Percentiles rank a stretch among this genome's conserved stretches.
Conservation (phyloP, 352 stramenopile genomes). For the Phytophthora colocasiae region DNA sequence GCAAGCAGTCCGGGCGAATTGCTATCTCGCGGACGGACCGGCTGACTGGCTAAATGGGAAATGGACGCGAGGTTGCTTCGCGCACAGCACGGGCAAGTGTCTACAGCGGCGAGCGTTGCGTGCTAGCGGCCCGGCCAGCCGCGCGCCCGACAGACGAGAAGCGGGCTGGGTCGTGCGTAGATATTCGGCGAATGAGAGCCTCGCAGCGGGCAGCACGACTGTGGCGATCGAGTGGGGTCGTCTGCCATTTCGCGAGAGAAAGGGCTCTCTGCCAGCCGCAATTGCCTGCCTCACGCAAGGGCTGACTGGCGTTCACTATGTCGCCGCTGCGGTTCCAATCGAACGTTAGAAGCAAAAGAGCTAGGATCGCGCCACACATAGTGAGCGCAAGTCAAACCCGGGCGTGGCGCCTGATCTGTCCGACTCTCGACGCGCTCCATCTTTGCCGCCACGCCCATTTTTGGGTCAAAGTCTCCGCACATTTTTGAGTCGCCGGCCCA, state of each 20-base stretch:
- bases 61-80: conserved; percentile 18
- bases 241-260: conserved; percentile 3
- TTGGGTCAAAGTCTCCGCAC: conserved; percentile 9
- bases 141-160: conserved; percentile 31
- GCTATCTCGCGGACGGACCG: conserved; percentile 4
- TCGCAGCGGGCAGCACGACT: conserved; percentile 13
- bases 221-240: neutral
- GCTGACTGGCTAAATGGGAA: conserved; percentile 40
- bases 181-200: conserved; percentile 42
- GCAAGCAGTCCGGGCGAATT: conserved; percentile 7
- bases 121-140: conserved; percentile 7
- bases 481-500: conserved; percentile 9
- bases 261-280: conserved; percentile 20
- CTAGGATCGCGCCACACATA: conserved; percentile 2
- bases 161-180: conserved; percentile 33
- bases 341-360: conserved; percentile 28
- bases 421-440: conserved; percentile 21
- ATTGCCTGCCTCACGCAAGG: conserved; percentile 23
- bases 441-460: conserved; percentile 13
- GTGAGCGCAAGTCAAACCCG: conserved; percentile 4
- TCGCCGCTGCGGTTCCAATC: conserved; percentile 32
- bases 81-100: conserved; percentile 20
- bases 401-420: conserved; percentile 16
- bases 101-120: conserved; percentile 21
- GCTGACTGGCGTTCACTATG: conserved; percentile 5